A percentile compares a stretch with the other conserved stretches of the same genome.
Conservation (phyloP, 2,329 filamentous ascomycete species). For the Gliomastix tumulicola region DNA sequence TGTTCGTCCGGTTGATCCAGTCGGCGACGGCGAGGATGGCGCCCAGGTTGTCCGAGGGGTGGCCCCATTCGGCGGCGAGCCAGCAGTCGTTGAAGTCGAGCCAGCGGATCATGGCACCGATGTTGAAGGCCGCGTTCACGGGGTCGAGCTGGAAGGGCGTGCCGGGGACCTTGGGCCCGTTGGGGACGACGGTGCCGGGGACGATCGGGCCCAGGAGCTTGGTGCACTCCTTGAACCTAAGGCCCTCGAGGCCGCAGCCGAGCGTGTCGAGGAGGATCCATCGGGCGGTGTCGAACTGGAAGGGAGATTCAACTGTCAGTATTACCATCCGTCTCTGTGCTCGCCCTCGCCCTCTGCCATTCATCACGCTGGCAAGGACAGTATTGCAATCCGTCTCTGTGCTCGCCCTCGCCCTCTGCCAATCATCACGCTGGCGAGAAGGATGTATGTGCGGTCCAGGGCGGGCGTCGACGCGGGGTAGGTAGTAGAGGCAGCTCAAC, state of each 20-base stretch:
- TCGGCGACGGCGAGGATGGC: conserved; percentile 95
- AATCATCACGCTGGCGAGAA: too few species aligned
- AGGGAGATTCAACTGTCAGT: too few species aligned
- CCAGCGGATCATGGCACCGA: conserved; percentile 98
- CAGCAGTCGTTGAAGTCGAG: conserved; percentile 99
- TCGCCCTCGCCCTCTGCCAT: too few species aligned
- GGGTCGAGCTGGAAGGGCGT: conserved; percentile 93
- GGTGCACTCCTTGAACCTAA: conserved; percentile 92
- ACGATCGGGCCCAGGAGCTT: conserved; percentile 92
- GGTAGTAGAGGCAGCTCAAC: too few species aligned
- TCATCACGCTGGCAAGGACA: too few species aligned
- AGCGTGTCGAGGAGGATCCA: conserved; percentile 96
- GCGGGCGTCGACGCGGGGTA: too few species aligned
- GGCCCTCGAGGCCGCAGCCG: conserved; percentile 90
- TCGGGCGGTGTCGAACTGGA: conserved; percentile 92
- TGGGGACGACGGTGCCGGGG: conserved; percentile 82
- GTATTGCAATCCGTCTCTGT: too few species aligned
- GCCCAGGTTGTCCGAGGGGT: conserved; percentile 95
- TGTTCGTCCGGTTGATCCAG: conserved; percentile 91
- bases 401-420: too few species aligned
- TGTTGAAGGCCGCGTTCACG: conserved; percentile 95
- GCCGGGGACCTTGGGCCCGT: conserved; percentile 84
- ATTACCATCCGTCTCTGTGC: too few species aligned
- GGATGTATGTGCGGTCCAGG: too few species aligned
- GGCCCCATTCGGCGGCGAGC: conserved; percentile 97